phyloP scores from a whole-genome alignment of 1,139 yeast genomes.

The Barnettozyma hawaiiensis region DNA sequence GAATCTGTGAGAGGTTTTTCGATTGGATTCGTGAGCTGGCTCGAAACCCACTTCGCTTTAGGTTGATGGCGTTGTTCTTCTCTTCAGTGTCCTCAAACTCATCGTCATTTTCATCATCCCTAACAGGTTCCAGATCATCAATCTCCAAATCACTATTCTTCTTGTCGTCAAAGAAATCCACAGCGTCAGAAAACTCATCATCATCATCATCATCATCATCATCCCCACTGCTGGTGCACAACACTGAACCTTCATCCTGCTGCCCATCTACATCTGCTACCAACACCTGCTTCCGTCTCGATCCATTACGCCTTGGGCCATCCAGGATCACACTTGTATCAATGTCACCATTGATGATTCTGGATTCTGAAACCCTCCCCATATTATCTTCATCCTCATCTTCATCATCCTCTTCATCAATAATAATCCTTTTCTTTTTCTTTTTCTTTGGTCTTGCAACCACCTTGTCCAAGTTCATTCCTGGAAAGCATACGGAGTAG shows the following conservation, averaged over 20 bases:
- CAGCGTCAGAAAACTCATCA: constrained; percentile 1
- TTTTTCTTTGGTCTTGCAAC: constrained; percentile 8
- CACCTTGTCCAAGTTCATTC: constrained; percentile 24
- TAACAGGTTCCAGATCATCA: constrained; percentile 5
- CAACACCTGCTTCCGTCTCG: not conserved
- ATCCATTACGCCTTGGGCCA: constrained; percentile 3
- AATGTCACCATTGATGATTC: constrained; percentile 6
- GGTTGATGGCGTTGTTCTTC: constrained; percentile 15
- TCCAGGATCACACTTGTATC: constrained; percentile 5
- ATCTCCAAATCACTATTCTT: constrained; percentile 12
- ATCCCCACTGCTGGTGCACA: not conserved
- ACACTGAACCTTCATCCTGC: not conserved
- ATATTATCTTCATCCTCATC: constrained; percentile 17
- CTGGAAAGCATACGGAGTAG: constrained; percentile 28
- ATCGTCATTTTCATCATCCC: constrained; percentile 7
- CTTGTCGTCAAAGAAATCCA: constrained; percentile 5
- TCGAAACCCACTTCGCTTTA: constrained; percentile 16
- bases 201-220: not conserved
- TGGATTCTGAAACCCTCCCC: constrained; percentile 7
- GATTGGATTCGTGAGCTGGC: constrained; percentile 21
- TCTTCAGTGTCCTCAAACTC: constrained; percentile 18
- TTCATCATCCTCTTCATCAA: constrained; percentile 13
- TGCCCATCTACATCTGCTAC: not conserved
- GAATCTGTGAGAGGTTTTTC: constrained; percentile 21
- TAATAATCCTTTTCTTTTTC: constrained; percentile 10